Evolutionary conservation across 2,329 filamentous ascomycete species (phyloP).

Genomic region (Epichloe scottii): DNA sequence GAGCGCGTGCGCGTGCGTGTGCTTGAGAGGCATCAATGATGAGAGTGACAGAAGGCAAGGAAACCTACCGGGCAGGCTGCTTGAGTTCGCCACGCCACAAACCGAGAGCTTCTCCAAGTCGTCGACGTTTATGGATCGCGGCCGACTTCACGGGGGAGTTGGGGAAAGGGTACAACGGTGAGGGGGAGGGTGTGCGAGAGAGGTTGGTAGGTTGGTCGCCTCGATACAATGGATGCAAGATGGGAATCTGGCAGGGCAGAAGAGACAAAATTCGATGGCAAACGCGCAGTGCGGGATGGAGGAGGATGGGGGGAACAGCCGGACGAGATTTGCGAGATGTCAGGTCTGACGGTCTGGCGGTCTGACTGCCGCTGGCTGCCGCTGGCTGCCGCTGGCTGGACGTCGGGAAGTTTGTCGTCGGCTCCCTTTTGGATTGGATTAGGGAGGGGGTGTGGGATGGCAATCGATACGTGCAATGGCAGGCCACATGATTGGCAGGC

Average conservation of each 20-base stretch:
- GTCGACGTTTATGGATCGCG: slow-evolving; percentile 9
- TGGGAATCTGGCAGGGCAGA: slow-evolving; percentile 13
- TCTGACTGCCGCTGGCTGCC: not conserved
- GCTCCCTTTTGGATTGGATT: not conserved
- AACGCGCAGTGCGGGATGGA: not conserved
- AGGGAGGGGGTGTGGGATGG: slow-evolving; percentile 12
- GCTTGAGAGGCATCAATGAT: slow-evolving; percentile 3
- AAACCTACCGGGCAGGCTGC: slow-evolving; percentile 9
- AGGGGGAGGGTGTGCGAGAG: not conserved
- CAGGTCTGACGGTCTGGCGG: slow-evolving; percentile 4
- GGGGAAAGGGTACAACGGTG: not conserved
- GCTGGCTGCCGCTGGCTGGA: not conserved
- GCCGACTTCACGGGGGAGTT: slow-evolving; percentile 6
- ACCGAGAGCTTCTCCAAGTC: not conserved
- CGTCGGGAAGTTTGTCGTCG: slow-evolving; percentile 1
- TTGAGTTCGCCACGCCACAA: slow-evolving; percentile 8
- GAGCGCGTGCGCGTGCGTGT: not conserved
- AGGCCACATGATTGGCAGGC: slow-evolving; percentile 22
- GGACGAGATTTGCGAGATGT: slow-evolving; percentile 13
- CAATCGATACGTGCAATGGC: slow-evolving; percentile 11
- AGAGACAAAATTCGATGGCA: slow-evolving; percentile 3
- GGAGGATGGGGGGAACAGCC: not conserved
- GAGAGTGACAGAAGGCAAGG: slow-evolving; percentile 1
- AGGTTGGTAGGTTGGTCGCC: slow-evolving; percentile 9
- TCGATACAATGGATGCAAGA: slow-evolving; percentile 5